Base-by-base conservation (phyloP, 345 rosid genomes). In the Salix arbutifolia region DNA sequence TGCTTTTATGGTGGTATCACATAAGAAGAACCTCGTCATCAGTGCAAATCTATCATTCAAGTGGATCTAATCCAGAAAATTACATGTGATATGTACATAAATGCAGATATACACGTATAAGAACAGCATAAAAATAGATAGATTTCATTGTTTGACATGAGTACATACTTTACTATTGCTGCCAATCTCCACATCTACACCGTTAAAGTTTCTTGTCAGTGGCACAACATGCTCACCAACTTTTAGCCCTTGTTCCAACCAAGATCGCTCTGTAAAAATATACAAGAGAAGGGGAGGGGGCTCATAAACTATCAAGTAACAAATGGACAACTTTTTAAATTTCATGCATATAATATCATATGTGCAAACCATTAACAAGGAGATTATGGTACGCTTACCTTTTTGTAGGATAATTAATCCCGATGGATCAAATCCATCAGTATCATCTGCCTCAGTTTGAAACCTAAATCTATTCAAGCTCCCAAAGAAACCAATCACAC, bases 181-280 rank as follows among this genome's bases (percentile, higher is more conserved):
- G 77, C 78, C 88, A 69, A 87, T 77, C 89, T 92, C 98, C 25
- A 90, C 78, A 80, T 92, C 97, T 83, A 85, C 82, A 68, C 84
- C 85, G 70, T 90, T 85, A 79, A 96, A 96, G 87, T 91, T 94
- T 76, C 97, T 88, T 8, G 97, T 96, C 84, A 92, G 77, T 68
- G 99, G 99, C 66, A 96, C 80, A 78, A 96, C 97, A 80, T 86
- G 92, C 85, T 96, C 99, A 26, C 98, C 99, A 53, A 94, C 89
- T 71, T 83, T 86, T 75, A 78, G 85, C 69, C 99, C 97, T 87
- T 94, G 90, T 71, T 94, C 97, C 44, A 94, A 90, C 97, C 96
- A 96, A 9, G 88, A 81, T 74, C 97, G 88, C 77, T 94, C 99
- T 96, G 86, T 26, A 67, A 48, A 80, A 26, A 40, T 42, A 16